Conservation (phyloP, 2,329 filamentous ascomycete genomes). For the Pyrenophora graminea region DNA sequence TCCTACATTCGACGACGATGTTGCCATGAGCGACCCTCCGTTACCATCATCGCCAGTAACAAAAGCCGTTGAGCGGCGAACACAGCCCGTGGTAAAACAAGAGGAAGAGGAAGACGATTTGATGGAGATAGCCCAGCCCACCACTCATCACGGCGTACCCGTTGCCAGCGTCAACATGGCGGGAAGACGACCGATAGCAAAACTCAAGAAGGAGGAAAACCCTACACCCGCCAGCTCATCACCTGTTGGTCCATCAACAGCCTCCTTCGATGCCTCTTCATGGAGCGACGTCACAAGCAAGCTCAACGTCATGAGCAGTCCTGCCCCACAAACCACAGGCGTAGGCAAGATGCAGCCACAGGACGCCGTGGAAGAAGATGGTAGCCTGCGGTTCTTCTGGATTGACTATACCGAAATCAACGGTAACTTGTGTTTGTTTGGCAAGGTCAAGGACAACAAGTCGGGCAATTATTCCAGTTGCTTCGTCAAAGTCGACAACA, state of each 20-base stretch:
- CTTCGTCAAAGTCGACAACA: conserved; percentile 95
- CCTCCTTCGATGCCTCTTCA: conserved; percentile 70
- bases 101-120: conserved; percentile 76
- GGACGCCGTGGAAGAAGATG: conserved; percentile 91
- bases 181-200: conserved; percentile 77
- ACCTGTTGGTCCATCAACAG: conserved; percentile 64
- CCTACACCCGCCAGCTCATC: conserved; percentile 78
- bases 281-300: conserved; percentile 89
- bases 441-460: conserved; percentile 91
- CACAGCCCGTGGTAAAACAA: conserved; percentile 57
- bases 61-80: conserved; percentile 76
- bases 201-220: conserved; percentile 67
- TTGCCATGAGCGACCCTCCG: conserved; percentile 81
- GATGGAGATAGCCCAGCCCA: conserved; percentile 82
- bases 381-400: conserved; percentile 94
- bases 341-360: conserved; percentile 82
- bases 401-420: conserved; percentile 93
- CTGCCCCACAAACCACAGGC: conserved; percentile 63
- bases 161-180: conserved; percentile 80
- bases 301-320: conserved; percentile 81
- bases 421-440: conserved; percentile 89
- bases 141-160: conserved; percentile 66
- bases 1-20: conserved; percentile 64
- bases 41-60: conserved; percentile 83
- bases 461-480: conserved; percentile 81